Percentiles rank a stretch among this genome's conserved stretches.
phyloP scores from a whole-genome alignment of 1,139 yeast genomes.

The Debaryomyces fabryi region DNA sequence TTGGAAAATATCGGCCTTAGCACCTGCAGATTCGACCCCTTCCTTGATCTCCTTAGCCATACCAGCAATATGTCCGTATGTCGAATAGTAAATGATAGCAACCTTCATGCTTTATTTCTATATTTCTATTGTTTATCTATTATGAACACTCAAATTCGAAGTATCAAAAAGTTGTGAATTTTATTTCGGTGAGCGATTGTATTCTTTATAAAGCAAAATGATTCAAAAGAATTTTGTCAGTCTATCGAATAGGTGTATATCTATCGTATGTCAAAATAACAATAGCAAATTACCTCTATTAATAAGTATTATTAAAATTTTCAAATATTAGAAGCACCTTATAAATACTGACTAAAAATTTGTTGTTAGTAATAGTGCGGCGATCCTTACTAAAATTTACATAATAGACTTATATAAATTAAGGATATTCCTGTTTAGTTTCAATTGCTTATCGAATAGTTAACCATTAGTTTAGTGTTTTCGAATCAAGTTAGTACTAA shows the following conservation, averaged over 20 bases:
- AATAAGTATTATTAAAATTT: not conserved
- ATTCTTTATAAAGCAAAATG: not conserved
- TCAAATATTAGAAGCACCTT: not conserved
- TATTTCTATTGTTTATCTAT: not conserved
- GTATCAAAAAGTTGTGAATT: not conserved
- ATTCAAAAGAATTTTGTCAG: not conserved
- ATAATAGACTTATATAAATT: not conserved
- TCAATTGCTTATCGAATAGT: not conserved
- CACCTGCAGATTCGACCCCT: constrained; percentile 45
- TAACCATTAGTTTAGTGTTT: not conserved
- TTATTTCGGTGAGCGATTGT: not conserved
- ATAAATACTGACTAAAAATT: not conserved
- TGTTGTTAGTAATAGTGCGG: not conserved
- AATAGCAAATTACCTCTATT: not conserved
- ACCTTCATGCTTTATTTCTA: constrained; percentile 28
- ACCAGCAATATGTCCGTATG: constrained; percentile 61
- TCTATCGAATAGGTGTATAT: not conserved
- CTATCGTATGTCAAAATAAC: not conserved
- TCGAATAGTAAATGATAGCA: constrained; percentile 60
- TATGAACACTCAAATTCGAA: not conserved
- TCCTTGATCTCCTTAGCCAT: constrained; percentile 49
- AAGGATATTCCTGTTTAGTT: not conserved
- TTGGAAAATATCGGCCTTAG: constrained; percentile 43
- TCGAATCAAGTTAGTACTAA: not conserved
- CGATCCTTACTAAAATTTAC: constrained; percentile 2